phyloP scores from a whole-genome alignment of 2,329 filamentous ascomycete species.

The Cryphonectria parasitica region DNA sequence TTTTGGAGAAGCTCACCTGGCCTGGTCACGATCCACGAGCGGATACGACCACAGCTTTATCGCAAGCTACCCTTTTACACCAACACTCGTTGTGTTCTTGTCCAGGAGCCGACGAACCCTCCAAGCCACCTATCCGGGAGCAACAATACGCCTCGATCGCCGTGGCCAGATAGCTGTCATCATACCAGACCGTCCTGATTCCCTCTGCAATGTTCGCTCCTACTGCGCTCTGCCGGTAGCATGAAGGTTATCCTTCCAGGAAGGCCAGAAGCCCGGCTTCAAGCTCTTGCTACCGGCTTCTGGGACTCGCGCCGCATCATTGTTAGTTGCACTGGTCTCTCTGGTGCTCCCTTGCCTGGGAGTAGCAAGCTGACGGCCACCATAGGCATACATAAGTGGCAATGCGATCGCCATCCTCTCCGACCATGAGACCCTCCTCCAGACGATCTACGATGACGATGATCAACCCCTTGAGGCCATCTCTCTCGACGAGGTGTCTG shows the following conservation, averaged over 20 bases:
- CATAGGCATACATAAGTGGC: conserved; percentile 85
- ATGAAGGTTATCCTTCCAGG: conserved; percentile 55
- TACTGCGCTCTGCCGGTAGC: conserved; percentile 34
- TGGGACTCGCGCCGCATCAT: conserved; percentile 46
- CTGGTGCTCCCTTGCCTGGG: conserved; percentile 16
- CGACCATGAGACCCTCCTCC: conserved; percentile 73
- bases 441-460: conserved; percentile 89
- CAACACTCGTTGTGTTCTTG: neutral
- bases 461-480: conserved; percentile 71
- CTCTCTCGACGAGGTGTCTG: conserved; percentile 77
- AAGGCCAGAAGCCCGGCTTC: conserved; percentile 51
- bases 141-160: neutral
- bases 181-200: neutral
- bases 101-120: neutral
- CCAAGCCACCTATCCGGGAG: neutral
- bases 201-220: conserved; percentile 24
- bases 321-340: conserved; percentile 33
- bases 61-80: neutral
- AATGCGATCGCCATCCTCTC: conserved; percentile 83
- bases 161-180: neutral
- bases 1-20: conserved; percentile 5
- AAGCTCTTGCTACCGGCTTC: conserved; percentile 51
- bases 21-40: conserved; percentile 6
- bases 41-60: neutral
- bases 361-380: neutral